Evolutionary conservation across 352 stramenopile species (phyloP).

Genomic region (Pythium rishiriense): DNA sequence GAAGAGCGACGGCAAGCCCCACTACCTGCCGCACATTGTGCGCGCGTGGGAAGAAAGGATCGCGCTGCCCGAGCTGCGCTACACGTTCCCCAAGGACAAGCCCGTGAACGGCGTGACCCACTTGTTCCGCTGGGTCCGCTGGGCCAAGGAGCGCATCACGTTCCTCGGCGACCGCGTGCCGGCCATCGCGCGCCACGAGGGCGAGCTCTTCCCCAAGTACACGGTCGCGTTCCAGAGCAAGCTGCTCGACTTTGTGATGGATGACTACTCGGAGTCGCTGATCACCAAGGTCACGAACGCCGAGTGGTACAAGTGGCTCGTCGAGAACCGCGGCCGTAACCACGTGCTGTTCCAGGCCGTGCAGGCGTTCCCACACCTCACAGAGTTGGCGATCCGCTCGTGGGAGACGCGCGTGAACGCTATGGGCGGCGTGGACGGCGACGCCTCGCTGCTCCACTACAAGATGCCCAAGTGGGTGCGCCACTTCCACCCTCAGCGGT

Average conservation of each 20-base stretch:
- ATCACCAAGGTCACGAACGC: slow-evolving; percentile 57
- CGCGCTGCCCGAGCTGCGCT: slow-evolving; percentile 47
- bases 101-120: slow-evolving; percentile 59
- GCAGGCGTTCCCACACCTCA: slow-evolving; percentile 56
- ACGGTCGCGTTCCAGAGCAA: slow-evolving; percentile 63
- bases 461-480: slow-evolving; percentile 61
- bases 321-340: slow-evolving; percentile 56
- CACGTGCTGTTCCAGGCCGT: slow-evolving; percentile 69
- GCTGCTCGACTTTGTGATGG: slow-evolving; percentile 60
- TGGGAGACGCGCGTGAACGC: slow-evolving; percentile 59
- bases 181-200: slow-evolving; percentile 39
- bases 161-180: slow-evolving; percentile 59
- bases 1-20: slow-evolving; percentile 43
- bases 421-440: background rate
- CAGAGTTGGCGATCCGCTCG: slow-evolving; percentile 62
- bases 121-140: slow-evolving; percentile 79
- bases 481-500: slow-evolving; percentile 92
- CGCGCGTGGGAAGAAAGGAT: slow-evolving; percentile 65
- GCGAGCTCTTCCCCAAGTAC: slow-evolving; percentile 65
- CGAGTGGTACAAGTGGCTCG: slow-evolving; percentile 79
- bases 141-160: slow-evolving; percentile 76
- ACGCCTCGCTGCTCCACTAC: slow-evolving; percentile 46
- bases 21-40: slow-evolving; percentile 61
- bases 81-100: slow-evolving; percentile 67
- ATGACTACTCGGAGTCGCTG: slow-evolving; percentile 60